A percentile compares a stretch with the other conserved stretches of the same genome.
Evolutionary conservation across 1,139 yeast species (phyloP).

Genomic region (Geotrichum phurueaensis): DNA sequence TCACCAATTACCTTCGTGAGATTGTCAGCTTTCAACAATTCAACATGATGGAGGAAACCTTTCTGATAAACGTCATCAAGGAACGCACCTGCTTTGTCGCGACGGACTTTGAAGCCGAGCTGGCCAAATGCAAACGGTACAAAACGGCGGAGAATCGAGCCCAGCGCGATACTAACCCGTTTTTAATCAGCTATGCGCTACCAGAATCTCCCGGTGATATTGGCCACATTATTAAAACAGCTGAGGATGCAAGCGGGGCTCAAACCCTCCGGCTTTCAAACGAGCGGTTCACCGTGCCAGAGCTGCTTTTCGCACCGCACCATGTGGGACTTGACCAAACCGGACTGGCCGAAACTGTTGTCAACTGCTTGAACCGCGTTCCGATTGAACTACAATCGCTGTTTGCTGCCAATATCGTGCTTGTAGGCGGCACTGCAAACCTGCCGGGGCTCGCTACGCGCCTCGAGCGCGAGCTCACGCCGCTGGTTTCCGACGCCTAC

Average conservation of each 20-base stretch:
- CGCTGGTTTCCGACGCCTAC: constrained; percentile 33
- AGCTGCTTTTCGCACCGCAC: constrained; percentile 79
- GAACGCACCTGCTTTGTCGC: constrained; percentile 76
- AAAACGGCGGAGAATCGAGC: constrained; percentile 6
- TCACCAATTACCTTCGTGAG: constrained; percentile 79
- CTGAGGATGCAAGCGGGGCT: constrained; percentile 41
- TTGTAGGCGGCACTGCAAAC: constrained; percentile 78
- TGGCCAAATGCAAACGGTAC: constrained; percentile 35
- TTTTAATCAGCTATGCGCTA: constrained; percentile 13
- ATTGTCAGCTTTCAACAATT: constrained; percentile 85
- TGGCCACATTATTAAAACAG: constrained; percentile 8
- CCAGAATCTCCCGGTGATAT: constrained; percentile 19
- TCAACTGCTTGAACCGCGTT: constrained; percentile 61
- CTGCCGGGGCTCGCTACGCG: constrained; percentile 63
- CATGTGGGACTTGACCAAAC: constrained; percentile 72
- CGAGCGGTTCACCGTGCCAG: constrained; percentile 86
- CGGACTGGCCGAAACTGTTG: constrained; percentile 64
- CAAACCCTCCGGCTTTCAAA: constrained; percentile 68
- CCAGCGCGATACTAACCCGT: constrained; percentile 10
- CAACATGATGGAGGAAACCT: constrained; percentile 87
- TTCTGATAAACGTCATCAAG: constrained; percentile 77
- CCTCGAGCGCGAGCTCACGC: constrained; percentile 37
- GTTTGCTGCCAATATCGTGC: constrained; percentile 68
- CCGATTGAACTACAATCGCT: constrained; percentile 76
- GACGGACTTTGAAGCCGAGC: constrained; percentile 52